Evolutionary conservation across 2,329 filamentous ascomycete species (phyloP).

Genomic region (Pseudopyricularia javanii): DNA sequence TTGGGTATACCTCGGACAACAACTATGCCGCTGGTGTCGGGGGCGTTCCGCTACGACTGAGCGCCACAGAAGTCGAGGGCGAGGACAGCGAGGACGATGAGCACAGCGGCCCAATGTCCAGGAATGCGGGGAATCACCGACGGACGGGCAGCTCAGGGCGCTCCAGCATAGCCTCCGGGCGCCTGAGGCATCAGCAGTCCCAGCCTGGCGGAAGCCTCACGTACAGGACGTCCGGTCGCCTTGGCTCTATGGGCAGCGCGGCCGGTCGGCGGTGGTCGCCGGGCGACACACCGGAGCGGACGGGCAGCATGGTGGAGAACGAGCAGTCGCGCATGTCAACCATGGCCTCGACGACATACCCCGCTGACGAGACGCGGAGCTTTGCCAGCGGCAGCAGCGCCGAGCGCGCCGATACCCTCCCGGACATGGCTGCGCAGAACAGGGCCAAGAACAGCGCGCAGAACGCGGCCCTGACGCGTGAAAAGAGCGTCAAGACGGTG

Average conservation of each 20-base stretch:
- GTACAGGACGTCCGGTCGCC: constrained; percentile 38
- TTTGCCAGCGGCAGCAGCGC: constrained; percentile 43
- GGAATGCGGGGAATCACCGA: constrained; percentile 46
- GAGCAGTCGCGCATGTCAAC: constrained; percentile 18
- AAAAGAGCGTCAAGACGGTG: constrained; percentile 53
- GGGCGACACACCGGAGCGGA: constrained; percentile 41
- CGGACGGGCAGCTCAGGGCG: constrained; percentile 65
- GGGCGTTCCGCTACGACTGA: constrained; percentile 81
- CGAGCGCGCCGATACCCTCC: constrained; percentile 51
- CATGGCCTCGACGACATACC: constrained; percentile 11
- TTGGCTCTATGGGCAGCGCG: constrained; percentile 18
- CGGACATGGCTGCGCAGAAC: constrained; percentile 40
- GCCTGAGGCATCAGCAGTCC: constrained; percentile 12
- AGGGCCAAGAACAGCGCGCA: constrained; percentile 43
- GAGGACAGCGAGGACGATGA: constrained; percentile 73
- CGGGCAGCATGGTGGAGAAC: constrained; percentile 31
- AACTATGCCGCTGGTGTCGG: constrained; percentile 64
- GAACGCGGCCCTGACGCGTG: constrained; percentile 44
- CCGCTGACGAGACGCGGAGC: constrained; percentile 29
- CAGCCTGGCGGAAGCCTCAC: constrained; percentile 19
- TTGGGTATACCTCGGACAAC: constrained; percentile 64
- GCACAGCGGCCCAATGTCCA: background rate
- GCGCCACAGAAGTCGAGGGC: constrained; percentile 89
- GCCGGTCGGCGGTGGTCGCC: constrained; percentile 36
- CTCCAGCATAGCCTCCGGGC: constrained; percentile 49